Evolutionary conservation across 306 rosid genomes (phyloP).

Genomic region (Glycine latifolia): DNA sequence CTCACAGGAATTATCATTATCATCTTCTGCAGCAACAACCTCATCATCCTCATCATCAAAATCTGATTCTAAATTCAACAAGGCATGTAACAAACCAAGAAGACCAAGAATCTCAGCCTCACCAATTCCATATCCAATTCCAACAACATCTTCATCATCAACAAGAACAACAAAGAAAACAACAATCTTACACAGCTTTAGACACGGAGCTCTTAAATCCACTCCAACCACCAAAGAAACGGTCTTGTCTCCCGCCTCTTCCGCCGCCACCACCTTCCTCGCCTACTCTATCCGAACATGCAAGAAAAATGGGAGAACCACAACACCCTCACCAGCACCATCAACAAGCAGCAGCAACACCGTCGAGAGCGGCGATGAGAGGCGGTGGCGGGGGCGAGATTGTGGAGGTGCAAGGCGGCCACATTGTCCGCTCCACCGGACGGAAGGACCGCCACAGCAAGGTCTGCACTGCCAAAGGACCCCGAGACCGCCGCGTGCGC

Average conservation of each 20-base stretch:
- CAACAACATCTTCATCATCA: constrained; percentile 35
- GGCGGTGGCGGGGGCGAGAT: constrained; percentile 55
- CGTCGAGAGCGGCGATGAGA: constrained; percentile 61
- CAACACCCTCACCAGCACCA: constrained; percentile 22
- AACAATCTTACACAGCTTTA: constrained; percentile 30
- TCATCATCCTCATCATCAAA: constrained; percentile 38
- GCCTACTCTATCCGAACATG: constrained; percentile 67
- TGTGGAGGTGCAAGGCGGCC: constrained; percentile 93
- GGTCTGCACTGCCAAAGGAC: constrained; percentile 94
- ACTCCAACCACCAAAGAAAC: constrained; percentile 51
- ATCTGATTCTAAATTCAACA: constrained; percentile 40
- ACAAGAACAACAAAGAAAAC: not conserved
- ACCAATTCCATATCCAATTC: constrained; percentile 43
- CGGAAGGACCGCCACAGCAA: constrained; percentile 97
- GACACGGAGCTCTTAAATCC: constrained; percentile 30
- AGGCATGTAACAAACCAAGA: constrained; percentile 41
- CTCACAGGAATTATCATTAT: constrained; percentile 60
- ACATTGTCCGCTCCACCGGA: constrained; percentile 86
- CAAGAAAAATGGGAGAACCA: constrained; percentile 70
- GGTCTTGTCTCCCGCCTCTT: constrained; percentile 47
- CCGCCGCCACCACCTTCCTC: constrained; percentile 22
- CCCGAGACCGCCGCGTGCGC: constrained; percentile 90
- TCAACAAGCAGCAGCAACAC: constrained; percentile 26
- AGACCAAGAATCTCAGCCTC: constrained; percentile 10
- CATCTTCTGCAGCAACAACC: constrained; percentile 44